These are phyloP conservation scores for Colletotrichum noveboracense DNA, from an alignment of 2,329 filamentous ascomycete genomes.

Conservation along the genomic window DNA sequence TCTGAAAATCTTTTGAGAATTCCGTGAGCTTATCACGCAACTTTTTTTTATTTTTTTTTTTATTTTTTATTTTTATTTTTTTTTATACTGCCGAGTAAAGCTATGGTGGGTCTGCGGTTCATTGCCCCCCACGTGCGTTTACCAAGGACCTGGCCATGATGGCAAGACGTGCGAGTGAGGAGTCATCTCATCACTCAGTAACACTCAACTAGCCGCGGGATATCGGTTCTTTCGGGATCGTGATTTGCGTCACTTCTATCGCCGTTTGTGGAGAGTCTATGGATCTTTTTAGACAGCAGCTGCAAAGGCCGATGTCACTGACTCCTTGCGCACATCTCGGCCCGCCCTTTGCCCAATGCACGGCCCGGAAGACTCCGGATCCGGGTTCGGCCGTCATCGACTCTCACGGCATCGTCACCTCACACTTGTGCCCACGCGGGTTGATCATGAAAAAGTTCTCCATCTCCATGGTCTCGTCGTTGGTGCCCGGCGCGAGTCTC, in stretches of 20 bases:
- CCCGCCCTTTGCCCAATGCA: neutral
- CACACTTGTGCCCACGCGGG: constrained; percentile 36
- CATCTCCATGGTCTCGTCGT: constrained; percentile 38
- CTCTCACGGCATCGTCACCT: constrained; percentile 19
- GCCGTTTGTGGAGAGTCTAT: neutral
- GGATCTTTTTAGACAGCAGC: neutral
- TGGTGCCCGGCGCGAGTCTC: constrained; percentile 36
- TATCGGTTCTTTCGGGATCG: neutral
- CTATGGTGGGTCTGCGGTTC: neutral
- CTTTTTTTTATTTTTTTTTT: too few species aligned
- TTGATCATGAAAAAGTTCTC: constrained; percentile 36
- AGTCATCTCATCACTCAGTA: neutral
- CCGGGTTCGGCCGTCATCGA: neutral
- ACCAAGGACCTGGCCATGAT: neutral
- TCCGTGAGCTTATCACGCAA: neutral
- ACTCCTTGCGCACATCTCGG: neutral
- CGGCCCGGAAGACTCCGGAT: neutral
- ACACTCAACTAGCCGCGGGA: neutral
- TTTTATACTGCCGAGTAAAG: neutral
- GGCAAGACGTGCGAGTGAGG: neutral
- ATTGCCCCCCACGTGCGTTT: neutral
- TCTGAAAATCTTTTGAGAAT: neutral
- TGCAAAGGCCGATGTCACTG: neutral
- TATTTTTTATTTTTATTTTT: too few species aligned
- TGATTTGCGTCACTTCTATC: neutral